A percentile compares a stretch with the other conserved stretches of the same genome.
Evolutionary conservation across 345 rosid species (phyloP).

Genomic region (Salix purpurea): DNA sequence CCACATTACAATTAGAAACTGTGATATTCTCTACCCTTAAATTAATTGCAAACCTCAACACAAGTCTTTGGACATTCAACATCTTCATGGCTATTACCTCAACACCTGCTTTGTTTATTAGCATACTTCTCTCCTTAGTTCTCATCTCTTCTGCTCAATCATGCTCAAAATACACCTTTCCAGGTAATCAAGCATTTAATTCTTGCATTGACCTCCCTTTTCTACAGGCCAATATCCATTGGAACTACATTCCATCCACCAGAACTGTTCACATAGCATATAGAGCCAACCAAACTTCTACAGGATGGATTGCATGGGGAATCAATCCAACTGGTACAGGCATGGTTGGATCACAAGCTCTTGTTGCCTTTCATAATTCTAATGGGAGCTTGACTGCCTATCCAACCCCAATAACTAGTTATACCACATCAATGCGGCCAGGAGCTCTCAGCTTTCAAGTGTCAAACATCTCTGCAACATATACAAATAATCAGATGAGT

Average conservation of each 20-base stretch:
- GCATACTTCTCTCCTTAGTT: constrained; percentile 4
- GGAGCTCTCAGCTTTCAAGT: constrained; percentile 21
- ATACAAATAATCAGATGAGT: constrained; percentile 14
- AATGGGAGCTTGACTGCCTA: constrained; percentile 10
- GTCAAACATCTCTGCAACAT: constrained; percentile 19
- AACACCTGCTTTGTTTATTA: neutral
- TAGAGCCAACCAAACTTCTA: constrained; percentile 7
- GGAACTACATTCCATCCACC: constrained; percentile 23
- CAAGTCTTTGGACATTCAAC: neutral
- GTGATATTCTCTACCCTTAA: no score
- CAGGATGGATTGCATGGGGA: constrained; percentile 28
- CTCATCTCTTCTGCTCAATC: constrained; percentile 11
- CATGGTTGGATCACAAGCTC: constrained; percentile 31
- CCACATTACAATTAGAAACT: no score
- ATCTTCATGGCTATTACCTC: constrained; percentile 2
- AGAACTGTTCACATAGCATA: constrained; percentile 14
- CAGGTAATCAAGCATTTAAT: constrained; percentile 5
- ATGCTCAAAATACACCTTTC: constrained; percentile 19
- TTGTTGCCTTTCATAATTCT: constrained; percentile 19
- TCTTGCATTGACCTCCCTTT: constrained; percentile 19
- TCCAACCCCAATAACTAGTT: constrained; percentile 15
- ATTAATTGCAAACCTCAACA: neutral
- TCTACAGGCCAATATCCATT: constrained; percentile 24
- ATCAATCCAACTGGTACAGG: constrained; percentile 17
- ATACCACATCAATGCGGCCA: constrained; percentile 10